These are phyloP conservation scores for Pyricularia pennisetigena DNA, from an alignment of 2,329 filamentous ascomycete species.

Conservation along the genomic window DNA sequence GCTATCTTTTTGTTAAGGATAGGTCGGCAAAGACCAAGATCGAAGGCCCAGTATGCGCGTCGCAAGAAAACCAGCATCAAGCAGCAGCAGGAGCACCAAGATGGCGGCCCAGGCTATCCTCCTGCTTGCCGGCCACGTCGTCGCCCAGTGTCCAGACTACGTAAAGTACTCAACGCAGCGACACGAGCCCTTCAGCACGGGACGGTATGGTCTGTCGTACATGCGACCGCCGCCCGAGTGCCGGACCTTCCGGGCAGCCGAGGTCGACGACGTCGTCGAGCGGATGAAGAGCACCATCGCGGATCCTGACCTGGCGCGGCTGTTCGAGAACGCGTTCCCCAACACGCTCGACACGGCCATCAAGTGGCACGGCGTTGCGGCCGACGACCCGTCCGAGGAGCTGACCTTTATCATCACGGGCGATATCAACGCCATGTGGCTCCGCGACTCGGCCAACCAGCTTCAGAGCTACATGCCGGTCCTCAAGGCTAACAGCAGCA, in stretches of 20 bases:
- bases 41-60: background rate
- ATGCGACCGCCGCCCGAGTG: conserved; percentile 70
- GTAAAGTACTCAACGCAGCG: conserved; percentile 43
- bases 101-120: background rate
- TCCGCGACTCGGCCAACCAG: conserved; percentile 46
- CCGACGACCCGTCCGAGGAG: conserved; percentile 12
- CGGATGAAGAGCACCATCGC: conserved; percentile 59
- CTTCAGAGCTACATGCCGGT: conserved; percentile 64
- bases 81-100: background rate
- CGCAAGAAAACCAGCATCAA: background rate
- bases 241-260: conserved; percentile 68
- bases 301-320: conserved; percentile 64
- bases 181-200: conserved; percentile 67
- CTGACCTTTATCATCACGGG: conserved; percentile 58
- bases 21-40: background rate
- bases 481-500: conserved; percentile 38
- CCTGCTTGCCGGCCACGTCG: conserved; percentile 6
- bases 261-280: conserved; percentile 67
- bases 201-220: conserved; percentile 65
- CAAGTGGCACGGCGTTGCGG: conserved; percentile 13
- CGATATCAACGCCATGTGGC: conserved; percentile 23
- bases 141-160: conserved; percentile 51
- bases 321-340: conserved; percentile 65
- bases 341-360: conserved; percentile 46
- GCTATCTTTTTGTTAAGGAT: background rate